These are phyloP conservation scores for Pilatotrama ljubarskyi DNA, from an alignment of 768 basidiomycete species.

Conservation along the genomic window DNA sequence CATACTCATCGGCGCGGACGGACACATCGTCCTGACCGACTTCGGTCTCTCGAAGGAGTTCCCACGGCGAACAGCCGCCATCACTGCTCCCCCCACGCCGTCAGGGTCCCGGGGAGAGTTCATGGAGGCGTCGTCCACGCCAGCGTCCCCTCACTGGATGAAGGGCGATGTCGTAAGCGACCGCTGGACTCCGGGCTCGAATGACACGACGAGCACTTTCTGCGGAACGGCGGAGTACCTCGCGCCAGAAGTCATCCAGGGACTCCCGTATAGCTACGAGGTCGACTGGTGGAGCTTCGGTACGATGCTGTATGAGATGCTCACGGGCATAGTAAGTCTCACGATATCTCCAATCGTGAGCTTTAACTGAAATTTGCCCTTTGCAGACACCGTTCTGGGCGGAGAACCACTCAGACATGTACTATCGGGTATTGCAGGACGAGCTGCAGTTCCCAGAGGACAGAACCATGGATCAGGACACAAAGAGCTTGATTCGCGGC, in stretches of 20 bases:
- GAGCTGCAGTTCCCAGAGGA: constrained; percentile 90
- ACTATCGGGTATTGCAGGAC: constrained; percentile 87
- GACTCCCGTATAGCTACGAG: constrained; percentile 86
- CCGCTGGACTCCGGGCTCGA: constrained; percentile 57
- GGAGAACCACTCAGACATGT: constrained; percentile 93
- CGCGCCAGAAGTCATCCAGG: constrained; percentile 95
- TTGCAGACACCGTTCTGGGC: constrained; percentile 88
- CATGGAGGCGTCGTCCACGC: constrained; percentile 37
- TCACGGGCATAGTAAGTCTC: constrained; percentile 85
- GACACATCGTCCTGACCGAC: constrained; percentile 96
- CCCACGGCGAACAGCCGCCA: constrained; percentile 50
- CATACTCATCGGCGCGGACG: constrained; percentile 90
- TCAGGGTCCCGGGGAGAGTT: constrained; percentile 53
- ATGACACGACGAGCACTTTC: constrained; percentile 81
- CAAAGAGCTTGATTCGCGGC: constrained; percentile 92
- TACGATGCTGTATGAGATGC: constrained; percentile 97
- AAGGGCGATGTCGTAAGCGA: constrained; percentile 59
- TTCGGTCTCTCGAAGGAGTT: constrained; percentile 96
- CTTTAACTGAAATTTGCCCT: constrained; percentile 11
- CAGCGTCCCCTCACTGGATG: constrained; percentile 76
- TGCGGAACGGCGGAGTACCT: constrained; percentile 97
- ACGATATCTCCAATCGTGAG: neutral
- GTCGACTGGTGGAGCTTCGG: constrained; percentile 99
- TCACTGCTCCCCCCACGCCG: constrained; percentile 60
- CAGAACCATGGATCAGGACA: constrained; percentile 90